These are phyloP conservation scores for Pichia occidentalis DNA, from an alignment of 805 yeast genomes.

Conservation along the genomic window DNA sequence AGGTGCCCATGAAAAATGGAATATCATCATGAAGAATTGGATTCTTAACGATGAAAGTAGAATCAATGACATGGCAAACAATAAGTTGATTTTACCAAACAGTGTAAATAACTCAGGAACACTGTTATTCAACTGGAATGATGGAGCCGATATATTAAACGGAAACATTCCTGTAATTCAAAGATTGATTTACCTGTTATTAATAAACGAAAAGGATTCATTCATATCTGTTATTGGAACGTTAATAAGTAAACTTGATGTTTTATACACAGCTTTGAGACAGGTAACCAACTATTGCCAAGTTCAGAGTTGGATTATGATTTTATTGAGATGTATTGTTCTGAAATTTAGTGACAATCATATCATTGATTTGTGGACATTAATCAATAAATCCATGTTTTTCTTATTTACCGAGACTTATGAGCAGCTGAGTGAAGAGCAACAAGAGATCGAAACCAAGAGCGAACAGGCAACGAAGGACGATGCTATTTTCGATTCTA, in stretches of 20 bases:
- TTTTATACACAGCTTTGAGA: constrained; percentile 27
- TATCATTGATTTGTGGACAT: constrained; percentile 63
- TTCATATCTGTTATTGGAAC: constrained; percentile 46
- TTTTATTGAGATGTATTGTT: constrained; percentile 58
- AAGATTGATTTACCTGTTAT: constrained; percentile 56
- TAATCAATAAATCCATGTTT: constrained; percentile 56
- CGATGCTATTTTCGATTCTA: constrained; percentile 29
- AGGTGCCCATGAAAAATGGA: constrained; percentile 40
- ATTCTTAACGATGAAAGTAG: constrained; percentile 55
- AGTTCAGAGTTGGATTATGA: constrained; percentile 40
- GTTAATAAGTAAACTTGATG: constrained; percentile 31
- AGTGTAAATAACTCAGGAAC: constrained; percentile 40
- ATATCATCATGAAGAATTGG: constrained; percentile 55
- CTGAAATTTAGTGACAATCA: constrained; percentile 58
- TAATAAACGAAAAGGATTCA: constrained; percentile 56
- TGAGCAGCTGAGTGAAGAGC: constrained; percentile 15
- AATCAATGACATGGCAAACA: constrained; percentile 44
- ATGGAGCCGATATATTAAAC: constrained; percentile 30
- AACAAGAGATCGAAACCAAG: constrained; percentile 12
- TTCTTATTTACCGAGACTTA: constrained; percentile 32
- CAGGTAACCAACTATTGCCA: constrained; percentile 18
- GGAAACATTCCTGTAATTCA: constrained; percentile 32
- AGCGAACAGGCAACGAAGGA: constrained; percentile 11
- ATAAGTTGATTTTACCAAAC: constrained; percentile 34
- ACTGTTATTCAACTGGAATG: constrained; percentile 37